phyloP scores from a whole-genome alignment of 2,329 filamentous ascomycete genomes.

The Colletotrichum caudatum region DNA sequence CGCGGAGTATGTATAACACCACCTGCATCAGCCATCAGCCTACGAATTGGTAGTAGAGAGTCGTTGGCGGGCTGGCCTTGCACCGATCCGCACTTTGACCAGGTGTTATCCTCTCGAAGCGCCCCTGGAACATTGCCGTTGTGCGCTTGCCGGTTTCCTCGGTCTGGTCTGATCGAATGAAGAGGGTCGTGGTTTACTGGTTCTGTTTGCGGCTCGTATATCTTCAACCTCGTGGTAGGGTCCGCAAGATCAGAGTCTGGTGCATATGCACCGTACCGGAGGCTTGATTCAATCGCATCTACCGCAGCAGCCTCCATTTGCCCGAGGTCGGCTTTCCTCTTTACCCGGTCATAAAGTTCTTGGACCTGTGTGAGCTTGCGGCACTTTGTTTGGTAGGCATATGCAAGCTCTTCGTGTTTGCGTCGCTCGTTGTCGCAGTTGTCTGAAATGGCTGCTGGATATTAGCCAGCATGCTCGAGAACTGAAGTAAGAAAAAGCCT shows the following conservation, averaged over 20 bases:
- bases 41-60: not conserved
- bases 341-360: conserved; percentile 71
- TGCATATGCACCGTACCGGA: not conserved
- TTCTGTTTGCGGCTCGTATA: conserved; percentile 17
- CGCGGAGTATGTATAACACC: conserved; percentile 50
- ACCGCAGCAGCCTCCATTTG: conserved; percentile 68
- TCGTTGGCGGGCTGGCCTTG: conserved; percentile 41
- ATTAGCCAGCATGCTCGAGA: conserved; percentile 40
- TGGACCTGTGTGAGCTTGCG: conserved; percentile 77
- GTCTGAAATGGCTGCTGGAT: conserved; percentile 61
- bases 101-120: conserved; percentile 14
- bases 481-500: not conserved
- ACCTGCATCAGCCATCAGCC: conserved; percentile 39
- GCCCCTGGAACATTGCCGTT: not conserved
- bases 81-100: conserved; percentile 30
- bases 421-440: conserved; percentile 73
- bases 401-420: conserved; percentile 78
- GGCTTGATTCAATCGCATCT: conserved; percentile 47
- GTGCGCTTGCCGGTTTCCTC: not conserved
- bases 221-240: not conserved
- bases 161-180: not conserved
- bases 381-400: conserved; percentile 76
- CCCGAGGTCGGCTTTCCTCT: conserved; percentile 65
- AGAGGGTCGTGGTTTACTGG: not conserved
- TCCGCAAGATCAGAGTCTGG: not conserved